phyloP scores from a whole-genome alignment of 2,329 filamentous ascomycete species.

The Hortaea werneckii region DNA sequence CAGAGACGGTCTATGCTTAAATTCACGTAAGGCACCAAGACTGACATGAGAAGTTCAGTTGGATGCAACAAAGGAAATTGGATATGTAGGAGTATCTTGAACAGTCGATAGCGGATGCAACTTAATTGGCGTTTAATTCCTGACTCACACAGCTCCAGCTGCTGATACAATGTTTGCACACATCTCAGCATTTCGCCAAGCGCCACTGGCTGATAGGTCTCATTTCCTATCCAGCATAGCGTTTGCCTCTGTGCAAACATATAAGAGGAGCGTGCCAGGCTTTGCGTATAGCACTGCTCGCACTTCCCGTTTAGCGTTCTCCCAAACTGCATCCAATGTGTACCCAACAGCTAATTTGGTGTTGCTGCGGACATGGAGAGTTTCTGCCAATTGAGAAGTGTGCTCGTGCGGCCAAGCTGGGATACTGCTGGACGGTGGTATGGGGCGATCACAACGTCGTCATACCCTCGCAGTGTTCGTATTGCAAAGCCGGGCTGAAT shows the following conservation, averaged over 20 bases:
- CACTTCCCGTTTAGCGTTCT: too few species aligned
- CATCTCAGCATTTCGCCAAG: too few species aligned
- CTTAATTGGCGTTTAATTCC: too few species aligned
- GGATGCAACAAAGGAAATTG: too few species aligned
- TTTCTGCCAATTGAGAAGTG: slow-evolving; percentile 21
- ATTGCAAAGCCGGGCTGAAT: slow-evolving; percentile 18
- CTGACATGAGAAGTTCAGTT: too few species aligned
- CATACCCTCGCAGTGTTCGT: slow-evolving; percentile 17
- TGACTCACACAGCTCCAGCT: too few species aligned
- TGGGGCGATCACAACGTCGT: slow-evolving; percentile 17
- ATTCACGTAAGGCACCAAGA: background rate
- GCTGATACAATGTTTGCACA: too few species aligned
- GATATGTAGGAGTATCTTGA: too few species aligned
- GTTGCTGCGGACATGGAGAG: slow-evolving; percentile 24
- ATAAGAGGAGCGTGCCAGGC: background rate
- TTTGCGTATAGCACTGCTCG: too few species aligned
- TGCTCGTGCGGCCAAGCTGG: slow-evolving; percentile 6
- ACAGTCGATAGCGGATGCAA: too few species aligned
- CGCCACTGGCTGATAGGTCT: too few species aligned
- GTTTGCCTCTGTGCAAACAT: background rate
- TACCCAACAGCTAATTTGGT: slow-evolving; percentile 26
- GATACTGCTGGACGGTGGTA: slow-evolving; percentile 20
- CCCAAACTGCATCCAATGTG: slow-evolving; percentile 1
- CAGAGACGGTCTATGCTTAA: slow-evolving; percentile 7
- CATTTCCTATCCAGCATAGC: background rate